These are phyloP conservation scores for Garcia nutans DNA, from an alignment of 345 rosid species.

Conservation along the genomic window DNA sequence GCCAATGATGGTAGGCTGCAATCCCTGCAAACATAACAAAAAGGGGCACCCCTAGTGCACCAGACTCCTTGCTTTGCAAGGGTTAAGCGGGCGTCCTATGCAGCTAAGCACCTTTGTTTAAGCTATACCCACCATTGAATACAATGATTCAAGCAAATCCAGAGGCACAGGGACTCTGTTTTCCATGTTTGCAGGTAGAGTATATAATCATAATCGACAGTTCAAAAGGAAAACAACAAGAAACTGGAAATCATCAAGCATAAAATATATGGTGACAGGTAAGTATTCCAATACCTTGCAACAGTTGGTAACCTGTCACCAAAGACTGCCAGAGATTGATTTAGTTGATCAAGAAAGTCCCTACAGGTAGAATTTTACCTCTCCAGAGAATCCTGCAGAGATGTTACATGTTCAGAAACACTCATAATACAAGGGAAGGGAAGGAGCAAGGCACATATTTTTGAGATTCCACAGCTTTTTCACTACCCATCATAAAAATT, in stretches of 20 bases:
- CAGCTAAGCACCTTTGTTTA: background rate
- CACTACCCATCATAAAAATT: background rate
- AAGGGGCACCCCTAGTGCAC: background rate
- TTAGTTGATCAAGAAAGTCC: slow-evolving; percentile 57
- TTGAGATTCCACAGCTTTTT: background rate
- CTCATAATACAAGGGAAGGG: background rate
- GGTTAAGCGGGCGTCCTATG: background rate
- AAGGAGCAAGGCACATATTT: slow-evolving; percentile 5
- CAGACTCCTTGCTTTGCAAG: background rate
- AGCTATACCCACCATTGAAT: background rate
- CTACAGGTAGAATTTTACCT: slow-evolving; percentile 60
- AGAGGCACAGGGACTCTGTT: background rate
- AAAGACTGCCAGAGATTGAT: slow-evolving; percentile 69
- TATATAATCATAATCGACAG: background rate
- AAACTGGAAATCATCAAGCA: background rate
- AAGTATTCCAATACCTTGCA: slow-evolving; percentile 54
- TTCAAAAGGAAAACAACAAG: background rate
- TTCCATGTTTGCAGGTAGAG: background rate
- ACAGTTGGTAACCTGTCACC: slow-evolving; percentile 60
- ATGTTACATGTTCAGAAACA: slow-evolving; percentile 13
- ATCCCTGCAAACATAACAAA: background rate
- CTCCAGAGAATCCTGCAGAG: slow-evolving; percentile 67
- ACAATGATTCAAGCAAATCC: background rate
- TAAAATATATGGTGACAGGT: background rate
- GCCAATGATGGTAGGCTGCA: background rate